These are phyloP conservation scores for Limnomonas spitsbergensis DNA, from an alignment of 139 green algal species.

Conservation along the genomic window DNA sequence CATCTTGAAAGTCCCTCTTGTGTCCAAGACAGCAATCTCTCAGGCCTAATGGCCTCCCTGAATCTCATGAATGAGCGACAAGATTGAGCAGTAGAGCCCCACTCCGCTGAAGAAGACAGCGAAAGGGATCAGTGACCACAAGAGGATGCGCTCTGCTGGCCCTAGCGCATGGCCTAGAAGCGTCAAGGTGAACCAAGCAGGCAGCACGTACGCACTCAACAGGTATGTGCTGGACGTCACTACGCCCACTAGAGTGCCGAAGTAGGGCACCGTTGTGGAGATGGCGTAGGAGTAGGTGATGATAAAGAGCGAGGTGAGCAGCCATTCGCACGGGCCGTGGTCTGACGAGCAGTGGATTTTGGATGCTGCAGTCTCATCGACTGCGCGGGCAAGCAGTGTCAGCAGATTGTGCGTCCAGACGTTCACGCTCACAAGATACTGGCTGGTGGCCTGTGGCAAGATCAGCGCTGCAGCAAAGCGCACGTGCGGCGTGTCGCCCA, in stretches of 20 bases:
- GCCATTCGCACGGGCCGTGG: constrained; percentile 28
- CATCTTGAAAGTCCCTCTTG: no score
- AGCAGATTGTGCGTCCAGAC: constrained; percentile 64
- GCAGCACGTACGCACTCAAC: not conserved
- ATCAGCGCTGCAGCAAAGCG: constrained; percentile 3
- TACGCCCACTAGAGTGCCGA: constrained; percentile 50
- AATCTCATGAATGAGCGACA: no score
- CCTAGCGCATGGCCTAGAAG: not conserved
- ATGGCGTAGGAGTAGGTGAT: constrained; percentile 44
- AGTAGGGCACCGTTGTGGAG: constrained; percentile 50
- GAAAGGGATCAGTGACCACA: not conserved
- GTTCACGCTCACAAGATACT: constrained; percentile 66
- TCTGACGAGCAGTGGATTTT: not conserved
- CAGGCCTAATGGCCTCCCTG: no score
- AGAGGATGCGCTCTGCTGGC: not conserved
- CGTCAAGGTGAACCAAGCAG: not conserved
- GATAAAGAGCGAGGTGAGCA: constrained; percentile 36
- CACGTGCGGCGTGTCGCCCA: constrained; percentile 16
- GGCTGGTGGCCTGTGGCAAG: constrained; percentile 42
- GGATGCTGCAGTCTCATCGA: not conserved
- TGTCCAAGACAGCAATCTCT: no score
- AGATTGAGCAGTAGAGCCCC: not conserved
- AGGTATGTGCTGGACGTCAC: not conserved
- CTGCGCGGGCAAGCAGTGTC: constrained; percentile 33
- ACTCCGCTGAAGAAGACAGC: not conserved